A percentile compares a stretch with the other conserved stretches of the same genome.
phyloP scores from a whole-genome alignment of 2,329 filamentous ascomycete species.

The Pyrenochaeta sp. region DNA sequence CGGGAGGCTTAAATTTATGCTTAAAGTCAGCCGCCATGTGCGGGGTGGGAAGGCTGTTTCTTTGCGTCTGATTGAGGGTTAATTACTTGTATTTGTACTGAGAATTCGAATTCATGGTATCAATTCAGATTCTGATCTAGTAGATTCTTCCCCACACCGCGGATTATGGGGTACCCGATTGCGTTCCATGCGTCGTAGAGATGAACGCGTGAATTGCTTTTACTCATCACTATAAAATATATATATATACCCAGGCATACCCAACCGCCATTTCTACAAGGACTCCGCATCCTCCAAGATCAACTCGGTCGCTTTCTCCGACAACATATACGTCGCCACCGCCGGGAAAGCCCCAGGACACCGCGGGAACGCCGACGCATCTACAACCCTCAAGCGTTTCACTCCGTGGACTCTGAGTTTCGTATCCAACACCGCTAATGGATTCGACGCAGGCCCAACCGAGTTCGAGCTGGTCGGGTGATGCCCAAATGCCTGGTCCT shows the following conservation, averaged over 20 bases:
- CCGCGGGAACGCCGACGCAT: slow-evolving; percentile 32
- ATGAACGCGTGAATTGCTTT: too few species aligned
- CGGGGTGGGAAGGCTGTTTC: too few species aligned
- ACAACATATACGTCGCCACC: slow-evolving; percentile 55
- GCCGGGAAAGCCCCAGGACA: slow-evolving; percentile 60
- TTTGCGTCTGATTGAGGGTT: too few species aligned
- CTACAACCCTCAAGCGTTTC: slow-evolving; percentile 56
- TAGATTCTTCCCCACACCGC: too few species aligned
- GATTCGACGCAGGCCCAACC: slow-evolving; percentile 35
- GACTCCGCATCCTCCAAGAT: slow-evolving; percentile 23
- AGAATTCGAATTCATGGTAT: too few species aligned
- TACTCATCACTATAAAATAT: too few species aligned
- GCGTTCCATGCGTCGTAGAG: too few species aligned
- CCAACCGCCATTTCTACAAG: background rate
- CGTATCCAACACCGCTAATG: slow-evolving; percentile 44
- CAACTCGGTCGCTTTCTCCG: slow-evolving; percentile 26
- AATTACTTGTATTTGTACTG: too few species aligned
- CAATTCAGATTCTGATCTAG: too few species aligned
- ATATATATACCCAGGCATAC: too few species aligned
- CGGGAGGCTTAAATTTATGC: slow-evolving; percentile 24
- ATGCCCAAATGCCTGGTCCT: slow-evolving; percentile 29
- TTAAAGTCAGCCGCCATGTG: too few species aligned
- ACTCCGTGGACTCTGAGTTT: slow-evolving; percentile 54
- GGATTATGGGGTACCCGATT: too few species aligned
- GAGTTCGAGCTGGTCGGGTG: slow-evolving; percentile 24